phyloP scores from a whole-genome alignment of 2,329 filamentous ascomycete species.

The Cordyceps cicadae region DNA sequence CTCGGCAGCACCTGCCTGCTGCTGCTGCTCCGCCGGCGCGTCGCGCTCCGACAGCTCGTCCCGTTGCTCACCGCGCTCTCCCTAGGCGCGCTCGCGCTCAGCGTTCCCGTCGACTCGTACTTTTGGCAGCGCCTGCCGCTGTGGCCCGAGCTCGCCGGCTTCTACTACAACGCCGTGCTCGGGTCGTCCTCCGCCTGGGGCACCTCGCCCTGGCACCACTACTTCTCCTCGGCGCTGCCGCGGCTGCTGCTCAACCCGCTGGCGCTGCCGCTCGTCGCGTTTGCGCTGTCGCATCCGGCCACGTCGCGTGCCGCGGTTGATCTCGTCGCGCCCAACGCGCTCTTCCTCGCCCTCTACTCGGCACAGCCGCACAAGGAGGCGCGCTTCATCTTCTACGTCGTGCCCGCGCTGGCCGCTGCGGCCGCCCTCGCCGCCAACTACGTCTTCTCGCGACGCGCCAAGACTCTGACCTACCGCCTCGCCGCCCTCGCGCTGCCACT shows the following conservation, averaged over 20 bases:
- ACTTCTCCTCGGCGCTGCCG: conserved; percentile 74
- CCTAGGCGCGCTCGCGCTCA: conserved; percentile 56
- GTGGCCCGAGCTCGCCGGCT: conserved; percentile 86
- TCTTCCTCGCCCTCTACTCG: conserved; percentile 75
- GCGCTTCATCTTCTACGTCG: conserved; percentile 84
- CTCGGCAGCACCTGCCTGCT: conserved; percentile 60
- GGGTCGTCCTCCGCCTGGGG: conserved; percentile 85
- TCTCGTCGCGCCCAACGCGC: conserved; percentile 56
- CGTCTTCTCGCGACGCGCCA: conserved; percentile 57
- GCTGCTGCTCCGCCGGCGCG: conserved; percentile 48
- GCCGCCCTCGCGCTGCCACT: conserved; percentile 46
- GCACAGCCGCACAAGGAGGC: conserved; percentile 91
- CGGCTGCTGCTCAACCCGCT: conserved; percentile 77
- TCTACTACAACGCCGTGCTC: conserved; percentile 83
- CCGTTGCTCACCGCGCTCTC: conserved; percentile 58
- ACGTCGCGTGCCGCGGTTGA: conserved; percentile 35
- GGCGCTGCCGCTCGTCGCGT: conserved; percentile 45
- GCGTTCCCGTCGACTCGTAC: conserved; percentile 76
- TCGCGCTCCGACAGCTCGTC: conserved; percentile 51
- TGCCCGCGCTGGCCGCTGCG: conserved; percentile 71
- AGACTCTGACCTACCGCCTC: conserved; percentile 47
- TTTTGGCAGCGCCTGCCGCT: conserved; percentile 75
- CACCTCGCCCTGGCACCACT: conserved; percentile 75
- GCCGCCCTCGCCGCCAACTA: conserved; percentile 66
- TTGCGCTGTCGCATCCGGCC: conserved; percentile 41